Evolutionary conservation across 2,329 filamentous ascomycete genomes (phyloP).

Genomic region (Pseudocercospora crystallina): DNA sequence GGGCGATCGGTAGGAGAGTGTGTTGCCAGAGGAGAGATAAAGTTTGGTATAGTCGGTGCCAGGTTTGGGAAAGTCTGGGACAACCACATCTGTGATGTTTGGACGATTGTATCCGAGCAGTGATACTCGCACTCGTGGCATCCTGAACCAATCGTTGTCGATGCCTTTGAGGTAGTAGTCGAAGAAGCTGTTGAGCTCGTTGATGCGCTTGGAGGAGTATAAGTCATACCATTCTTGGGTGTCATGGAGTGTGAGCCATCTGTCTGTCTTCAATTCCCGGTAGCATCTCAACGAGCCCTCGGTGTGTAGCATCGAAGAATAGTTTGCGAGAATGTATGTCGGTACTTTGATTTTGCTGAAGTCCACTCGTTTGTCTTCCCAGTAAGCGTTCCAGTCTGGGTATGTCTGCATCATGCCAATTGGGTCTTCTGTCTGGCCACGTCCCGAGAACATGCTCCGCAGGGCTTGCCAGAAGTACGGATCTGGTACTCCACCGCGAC

Average conservation of each 20-base stretch:
- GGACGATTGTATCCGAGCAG: slow-evolving; percentile 1
- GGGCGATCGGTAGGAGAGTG: no score
- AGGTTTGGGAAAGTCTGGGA: slow-evolving; percentile 13
- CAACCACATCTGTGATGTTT: slow-evolving; percentile 2
- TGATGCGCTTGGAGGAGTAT: slow-evolving; percentile 34
- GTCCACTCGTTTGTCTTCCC: slow-evolving; percentile 25
- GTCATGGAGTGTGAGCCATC: slow-evolving; percentile 45
- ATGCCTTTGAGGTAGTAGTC: slow-evolving; percentile 46
- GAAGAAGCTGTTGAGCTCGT: slow-evolving; percentile 45
- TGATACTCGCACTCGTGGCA: slow-evolving; percentile 45
- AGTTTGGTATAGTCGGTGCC: slow-evolving; percentile 9
- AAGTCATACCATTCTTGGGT: slow-evolving; percentile 51
- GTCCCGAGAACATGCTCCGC: background rate
- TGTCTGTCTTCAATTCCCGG: slow-evolving; percentile 39
- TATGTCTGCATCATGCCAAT: background rate
- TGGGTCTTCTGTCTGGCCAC: background rate
- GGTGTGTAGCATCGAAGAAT: slow-evolving; percentile 17
- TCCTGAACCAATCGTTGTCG: slow-evolving; percentile 52
- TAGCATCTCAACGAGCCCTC: slow-evolving; percentile 34
- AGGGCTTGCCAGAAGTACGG: background rate
- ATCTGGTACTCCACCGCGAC: background rate
- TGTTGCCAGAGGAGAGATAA: background rate
- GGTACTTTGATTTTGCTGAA: slow-evolving; percentile 24
- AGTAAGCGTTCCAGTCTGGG: slow-evolving; percentile 22
- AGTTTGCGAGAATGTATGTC: slow-evolving; percentile 21